Base-by-base conservation (phyloP, 2,329 filamentous ascomycete species). In the Neonectria sp. region DNA sequence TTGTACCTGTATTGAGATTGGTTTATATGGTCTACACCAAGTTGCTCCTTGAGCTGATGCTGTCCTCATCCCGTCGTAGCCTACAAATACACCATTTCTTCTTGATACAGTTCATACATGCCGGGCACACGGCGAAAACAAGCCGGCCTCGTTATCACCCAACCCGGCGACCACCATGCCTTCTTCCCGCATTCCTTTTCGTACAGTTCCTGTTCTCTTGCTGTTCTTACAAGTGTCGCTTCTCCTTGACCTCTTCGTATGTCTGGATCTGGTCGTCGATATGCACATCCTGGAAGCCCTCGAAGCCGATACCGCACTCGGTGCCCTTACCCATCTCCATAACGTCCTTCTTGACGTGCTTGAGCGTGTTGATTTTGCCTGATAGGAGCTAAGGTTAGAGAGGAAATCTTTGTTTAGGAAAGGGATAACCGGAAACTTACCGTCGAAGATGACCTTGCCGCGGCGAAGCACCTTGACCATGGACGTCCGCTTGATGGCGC, bases 251-350 rank as follows among this genome's bases (percentile, higher is more conserved):
- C 81, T 95, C 92, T 77, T 97, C 94, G 76, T 95, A 97, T 37
- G 91, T 91, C 83, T 98, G 96, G 68, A 99, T 88, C 79, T 92
- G 89, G 82, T 99, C 96, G 31, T 95, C 96, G 15, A 90, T 85
- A 76, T 91, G 80, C 78, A 98, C 92, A 25, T 90, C 92, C 55
- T 92, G 86, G 90, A 94, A 99, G 35, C 86, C 88, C 3, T 92
- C 90, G 76, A 99, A 95, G 59, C 90, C 91, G 72, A 99, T 91
- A 72, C 96, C 96, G 76, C 96, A 99, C 81, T 99, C 96, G n/a
- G 88, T 90, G 65, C 95, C 95, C 82, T 97, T 98, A 75, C 90
- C 91, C 90, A 97, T 96, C 77, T 97, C 94, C 52, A 86, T 85
- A 33, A 96, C 93, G 71, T 98, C 94, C 79, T 97, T 97, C 86